A percentile compares a stretch with the other conserved stretches of the same genome.
phyloP scores from a whole-genome alignment of 2,329 filamentous ascomycete genomes.

The Plenodomus tracheiphilus region DNA sequence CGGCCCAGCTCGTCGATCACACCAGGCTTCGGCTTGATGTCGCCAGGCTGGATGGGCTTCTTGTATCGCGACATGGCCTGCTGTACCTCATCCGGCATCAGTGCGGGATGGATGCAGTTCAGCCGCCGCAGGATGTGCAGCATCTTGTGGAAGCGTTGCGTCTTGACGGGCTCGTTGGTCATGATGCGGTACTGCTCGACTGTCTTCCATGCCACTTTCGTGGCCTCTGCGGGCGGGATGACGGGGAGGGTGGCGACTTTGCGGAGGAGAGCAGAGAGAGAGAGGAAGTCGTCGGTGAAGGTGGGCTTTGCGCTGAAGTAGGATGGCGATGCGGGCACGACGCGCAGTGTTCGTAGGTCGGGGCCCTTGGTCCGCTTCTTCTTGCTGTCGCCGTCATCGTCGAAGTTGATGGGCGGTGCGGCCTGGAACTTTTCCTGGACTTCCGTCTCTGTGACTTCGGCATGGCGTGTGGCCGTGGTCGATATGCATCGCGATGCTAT shows the following conservation, averaged over 20 bases:
- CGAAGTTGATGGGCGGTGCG: conserved; percentile 51
- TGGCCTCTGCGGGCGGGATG: conserved; percentile 66
- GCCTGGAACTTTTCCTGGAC: conserved; percentile 42
- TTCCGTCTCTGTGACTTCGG: conserved; percentile 27
- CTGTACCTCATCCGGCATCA: conserved; percentile 72
- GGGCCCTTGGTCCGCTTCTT: conserved; percentile 13
- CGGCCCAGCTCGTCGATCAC: conserved; percentile 76
- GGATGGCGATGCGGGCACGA: conserved; percentile 83
- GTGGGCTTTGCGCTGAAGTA: conserved; percentile 87
- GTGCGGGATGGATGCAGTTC: conserved; percentile 79
- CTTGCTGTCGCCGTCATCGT: conserved; percentile 7
- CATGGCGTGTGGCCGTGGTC: conserved; percentile 29
- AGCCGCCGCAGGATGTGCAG: conserved; percentile 75
- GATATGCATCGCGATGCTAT: conserved; percentile 37
- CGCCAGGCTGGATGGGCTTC: conserved; percentile 72
- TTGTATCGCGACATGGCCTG: conserved; percentile 70
- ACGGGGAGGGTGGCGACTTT: conserved; percentile 75
- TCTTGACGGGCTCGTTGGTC: conserved; percentile 53
- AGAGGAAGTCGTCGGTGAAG: conserved; percentile 84
- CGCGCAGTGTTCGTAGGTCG: conserved; percentile 57
- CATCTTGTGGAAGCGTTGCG: conserved; percentile 76
- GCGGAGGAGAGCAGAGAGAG: conserved; percentile 70
- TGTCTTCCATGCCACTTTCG: conserved; percentile 79
- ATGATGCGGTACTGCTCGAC: conserved; percentile 71
- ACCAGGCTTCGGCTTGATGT: conserved; percentile 64